Percentiles rank a stretch among this genome's conserved stretches.
Evolutionary conservation across 1,284 basidiomycete species (phyloP).

Genomic region (Microbotryum violaceum): DNA sequence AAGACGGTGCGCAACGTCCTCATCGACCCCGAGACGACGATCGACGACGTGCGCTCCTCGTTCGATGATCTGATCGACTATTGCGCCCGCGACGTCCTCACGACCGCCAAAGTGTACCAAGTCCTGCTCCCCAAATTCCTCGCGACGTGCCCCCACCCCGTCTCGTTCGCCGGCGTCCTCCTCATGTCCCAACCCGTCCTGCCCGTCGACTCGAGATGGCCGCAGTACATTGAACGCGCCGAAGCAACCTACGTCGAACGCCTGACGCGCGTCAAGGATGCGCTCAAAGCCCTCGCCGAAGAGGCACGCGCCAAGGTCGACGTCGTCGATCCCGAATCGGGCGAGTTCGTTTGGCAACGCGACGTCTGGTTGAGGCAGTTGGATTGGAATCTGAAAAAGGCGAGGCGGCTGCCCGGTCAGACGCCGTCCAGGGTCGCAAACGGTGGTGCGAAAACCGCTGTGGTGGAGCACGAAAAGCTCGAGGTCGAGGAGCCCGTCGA

Average conservation of each 20-base stretch:
- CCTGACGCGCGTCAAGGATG: slow-evolving; percentile 62
- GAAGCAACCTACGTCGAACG: slow-evolving; percentile 71
- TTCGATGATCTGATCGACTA: slow-evolving; percentile 76
- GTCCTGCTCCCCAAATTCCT: slow-evolving; percentile 80
- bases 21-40: slow-evolving; percentile 51
- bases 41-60: slow-evolving; percentile 58
- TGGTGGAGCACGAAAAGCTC: not conserved
- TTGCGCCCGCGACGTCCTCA: slow-evolving; percentile 74
- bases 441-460: not conserved
- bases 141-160: slow-evolving; percentile 79
- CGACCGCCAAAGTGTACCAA: slow-evolving; percentile 75
- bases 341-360: slow-evolving; percentile 52
- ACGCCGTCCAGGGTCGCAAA: slow-evolving; percentile 7
- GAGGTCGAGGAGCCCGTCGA: not conserved
- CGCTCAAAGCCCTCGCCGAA: slow-evolving; percentile 61
- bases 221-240: slow-evolving; percentile 66
- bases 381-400: slow-evolving; percentile 84
- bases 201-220: slow-evolving; percentile 84
- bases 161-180: slow-evolving; percentile 82
- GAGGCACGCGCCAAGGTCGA: slow-evolving; percentile 46
- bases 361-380: slow-evolving; percentile 86
- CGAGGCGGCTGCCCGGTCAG: slow-evolving; percentile 22
- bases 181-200: slow-evolving; percentile 89
- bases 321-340: slow-evolving; percentile 41
- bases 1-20: slow-evolving; percentile 77